A percentile compares a stretch with the other conserved stretches of the same genome.
phyloP scores from a whole-genome alignment of 257 asterid species.

The Linaria vulgaris region DNA sequence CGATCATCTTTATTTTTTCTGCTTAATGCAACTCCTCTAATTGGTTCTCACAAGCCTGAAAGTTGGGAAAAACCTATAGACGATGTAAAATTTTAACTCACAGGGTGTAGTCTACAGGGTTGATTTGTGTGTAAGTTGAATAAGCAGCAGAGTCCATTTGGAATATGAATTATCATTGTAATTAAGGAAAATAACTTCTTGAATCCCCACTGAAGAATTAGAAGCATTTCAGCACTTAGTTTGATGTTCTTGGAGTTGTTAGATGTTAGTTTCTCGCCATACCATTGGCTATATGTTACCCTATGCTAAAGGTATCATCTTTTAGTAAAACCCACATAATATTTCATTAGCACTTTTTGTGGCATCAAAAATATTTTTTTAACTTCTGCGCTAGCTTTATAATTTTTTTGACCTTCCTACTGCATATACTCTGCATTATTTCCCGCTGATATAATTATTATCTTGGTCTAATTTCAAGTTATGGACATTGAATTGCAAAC shows the following conservation, averaged over 20 bases:
- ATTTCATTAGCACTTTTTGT: slow-evolving; percentile 8
- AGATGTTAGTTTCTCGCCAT: neutral
- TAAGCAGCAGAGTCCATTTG: neutral
- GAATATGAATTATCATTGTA: neutral
- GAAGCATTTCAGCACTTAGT: neutral
- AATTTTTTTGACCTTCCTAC: neutral
- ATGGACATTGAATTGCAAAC: too few relatives aligned
- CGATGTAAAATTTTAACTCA: neutral
- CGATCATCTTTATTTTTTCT: neutral
- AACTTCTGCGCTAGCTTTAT: slow-evolving; percentile 15
- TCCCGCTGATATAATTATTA: too few relatives aligned
- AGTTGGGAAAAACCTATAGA: neutral
- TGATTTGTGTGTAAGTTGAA: neutral
- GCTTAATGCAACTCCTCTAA: neutral
- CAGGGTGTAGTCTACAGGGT: neutral
- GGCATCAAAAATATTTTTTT: slow-evolving; percentile 2
- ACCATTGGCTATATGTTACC: neutral
- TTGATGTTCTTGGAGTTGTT: neutral
- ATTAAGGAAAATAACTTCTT: neutral
- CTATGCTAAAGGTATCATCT: neutral
- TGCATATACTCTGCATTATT: slow-evolving; percentile 1
- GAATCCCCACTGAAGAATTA: neutral
- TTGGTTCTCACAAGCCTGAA: neutral
- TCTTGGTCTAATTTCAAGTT: too few relatives aligned
- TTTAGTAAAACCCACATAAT: slow-evolving; percentile 9